Evolutionary conservation across 306 rosid genomes (phyloP).

Genomic region (Prunus salicina): DNA sequence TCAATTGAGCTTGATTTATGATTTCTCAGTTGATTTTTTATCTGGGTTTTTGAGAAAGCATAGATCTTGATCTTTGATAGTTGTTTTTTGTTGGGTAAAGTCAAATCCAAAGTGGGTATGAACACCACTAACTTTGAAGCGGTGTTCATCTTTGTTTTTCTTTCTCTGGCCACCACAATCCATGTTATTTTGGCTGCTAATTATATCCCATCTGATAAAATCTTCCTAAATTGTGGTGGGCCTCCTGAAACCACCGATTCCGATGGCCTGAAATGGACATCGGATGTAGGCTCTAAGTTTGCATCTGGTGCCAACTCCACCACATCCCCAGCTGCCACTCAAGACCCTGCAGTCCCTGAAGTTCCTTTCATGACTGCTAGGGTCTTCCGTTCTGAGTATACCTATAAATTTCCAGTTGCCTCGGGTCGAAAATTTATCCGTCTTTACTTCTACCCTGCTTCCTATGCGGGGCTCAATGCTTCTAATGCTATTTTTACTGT

Average conservation of each 20-base stretch:
- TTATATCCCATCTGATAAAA: slow-evolving; percentile 60
- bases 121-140: slow-evolving; percentile 20
- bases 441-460: slow-evolving; percentile 65
- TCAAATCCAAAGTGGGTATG: slow-evolving; percentile 14
- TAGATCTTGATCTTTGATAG: background rate
- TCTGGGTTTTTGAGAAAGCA: background rate
- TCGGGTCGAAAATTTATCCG: slow-evolving; percentile 73
- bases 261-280: slow-evolving; percentile 60
- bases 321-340: slow-evolving; percentile 46
- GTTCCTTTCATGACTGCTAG: slow-evolving; percentile 75
- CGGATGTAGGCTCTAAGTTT: slow-evolving; percentile 65
- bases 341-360: slow-evolving; percentile 63
- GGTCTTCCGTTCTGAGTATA: slow-evolving; percentile 46
- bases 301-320: slow-evolving; percentile 33
- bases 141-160: slow-evolving; percentile 10
- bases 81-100: background rate
- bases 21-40: background rate
- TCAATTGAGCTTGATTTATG: slow-evolving; percentile 2
- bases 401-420: slow-evolving; percentile 74
- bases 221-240: slow-evolving; percentile 78
- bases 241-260: slow-evolving; percentile 42
- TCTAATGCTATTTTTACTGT: slow-evolving; percentile 60
- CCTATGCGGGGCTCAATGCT: slow-evolving; percentile 53
- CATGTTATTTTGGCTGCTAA: slow-evolving; percentile 39
- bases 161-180: slow-evolving; percentile 35